Base-by-base conservation (phyloP, 2,329 filamentous ascomycete genomes). In the Paraphaeosphaeria sporulosa region DNA sequence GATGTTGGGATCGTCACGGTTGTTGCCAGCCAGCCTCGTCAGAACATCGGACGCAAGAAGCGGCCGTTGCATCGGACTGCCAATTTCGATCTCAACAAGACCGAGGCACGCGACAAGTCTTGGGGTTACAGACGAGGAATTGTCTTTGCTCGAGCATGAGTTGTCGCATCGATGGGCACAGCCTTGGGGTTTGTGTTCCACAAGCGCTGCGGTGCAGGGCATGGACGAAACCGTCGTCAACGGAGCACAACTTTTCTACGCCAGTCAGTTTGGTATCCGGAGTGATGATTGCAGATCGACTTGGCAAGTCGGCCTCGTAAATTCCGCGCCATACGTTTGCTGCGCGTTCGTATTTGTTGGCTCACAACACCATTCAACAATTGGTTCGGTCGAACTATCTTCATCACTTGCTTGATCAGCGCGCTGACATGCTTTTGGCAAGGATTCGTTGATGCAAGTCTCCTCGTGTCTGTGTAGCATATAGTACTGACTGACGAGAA, bases 381-480 rank as follows among this genome's bases (percentile, higher is more conserved):
- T 57, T 80, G 72, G 61, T 89, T 92, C 63, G 91, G 90, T 13
- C 86, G 90, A 13, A 91, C 89, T 19, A 93, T 94, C 63, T 94
- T 93, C 76, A 79, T 92, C 58, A 88, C 91, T 6, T 91, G 90
- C 48, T 85, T 90, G 63, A 89, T 94, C 72, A 90, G 89, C 0
- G 82, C 84, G 15, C 59, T 82, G 1, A 80, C 86, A 17, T 85
- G 84, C 63, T 84, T 87, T 65, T 87, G 85, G 85, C 82, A 86
- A 70, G 84, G 86, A 0, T 90, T 92, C 64, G 87, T 88, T 56
- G 86, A 90, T 62, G 64, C 64, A 42, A 57, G 63, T 44, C 32
- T 13, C 10, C 25, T 32, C 10, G 10, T 32, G 15, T 34, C 34
- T 9, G 7, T n/a, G 25, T 34, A 38, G 40, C 17, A 23, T 42